phyloP scores from a whole-genome alignment of 192 early-diverging fungal genomes.

The Coemansia sp. region DNA sequence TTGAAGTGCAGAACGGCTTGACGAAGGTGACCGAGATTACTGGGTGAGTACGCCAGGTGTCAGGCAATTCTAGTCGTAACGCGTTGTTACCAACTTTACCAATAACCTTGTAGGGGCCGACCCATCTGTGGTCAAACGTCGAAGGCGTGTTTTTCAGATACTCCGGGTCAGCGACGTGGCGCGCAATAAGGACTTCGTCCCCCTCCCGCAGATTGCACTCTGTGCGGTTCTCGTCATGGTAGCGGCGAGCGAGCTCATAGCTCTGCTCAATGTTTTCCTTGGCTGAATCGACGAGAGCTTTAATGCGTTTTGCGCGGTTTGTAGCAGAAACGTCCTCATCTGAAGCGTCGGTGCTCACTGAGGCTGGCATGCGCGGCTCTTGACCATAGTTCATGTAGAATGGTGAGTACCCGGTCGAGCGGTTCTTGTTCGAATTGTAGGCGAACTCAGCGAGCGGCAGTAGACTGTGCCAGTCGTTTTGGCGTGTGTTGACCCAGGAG shows the following conservation, averaged over 20 bases:
- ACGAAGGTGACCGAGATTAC: background rate
- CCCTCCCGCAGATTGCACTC: background rate
- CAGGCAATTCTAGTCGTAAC: background rate
- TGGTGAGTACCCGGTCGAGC: constrained; percentile 1
- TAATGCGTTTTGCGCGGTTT: background rate
- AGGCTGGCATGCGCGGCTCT: constrained; percentile 1
- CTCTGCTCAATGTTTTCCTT: background rate
- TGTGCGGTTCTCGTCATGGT: background rate
- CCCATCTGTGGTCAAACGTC: background rate
- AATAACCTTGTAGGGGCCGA: background rate
- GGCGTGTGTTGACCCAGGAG: constrained; percentile 23
- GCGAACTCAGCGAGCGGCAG: constrained; percentile 49
- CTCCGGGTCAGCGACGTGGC: background rate
- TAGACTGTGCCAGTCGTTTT: constrained; percentile 46
- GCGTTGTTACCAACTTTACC: background rate
- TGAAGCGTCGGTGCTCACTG: background rate
- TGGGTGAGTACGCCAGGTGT: background rate
- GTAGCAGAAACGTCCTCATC: background rate
- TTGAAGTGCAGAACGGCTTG: background rate
- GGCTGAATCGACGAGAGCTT: background rate
- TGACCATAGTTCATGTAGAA: constrained; percentile 18
- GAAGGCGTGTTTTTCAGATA: background rate
- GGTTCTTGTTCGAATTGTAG: constrained; percentile 43
- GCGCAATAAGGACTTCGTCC: background rate
- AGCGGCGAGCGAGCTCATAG: background rate